Evolutionary conservation across 495 filamentous ascomycete genomes (phyloP).

Genomic region (Xylaria bambusicola): DNA sequence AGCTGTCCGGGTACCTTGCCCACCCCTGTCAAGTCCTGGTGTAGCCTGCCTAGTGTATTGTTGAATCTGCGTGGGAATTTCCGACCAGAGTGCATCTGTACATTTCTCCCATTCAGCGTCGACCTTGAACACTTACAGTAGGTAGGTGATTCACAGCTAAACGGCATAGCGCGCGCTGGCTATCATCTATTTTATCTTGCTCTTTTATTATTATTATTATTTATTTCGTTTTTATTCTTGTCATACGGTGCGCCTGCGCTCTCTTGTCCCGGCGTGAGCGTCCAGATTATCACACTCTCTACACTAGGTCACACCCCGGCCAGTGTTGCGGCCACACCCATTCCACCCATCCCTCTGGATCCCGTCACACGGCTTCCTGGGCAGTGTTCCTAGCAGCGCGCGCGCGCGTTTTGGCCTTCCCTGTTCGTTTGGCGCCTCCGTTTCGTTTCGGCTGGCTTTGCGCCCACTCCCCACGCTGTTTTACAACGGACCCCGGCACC

Average conservation of each 20-base stretch:
- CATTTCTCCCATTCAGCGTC: too few relatives aligned
- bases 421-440: slow-evolving; percentile 21
- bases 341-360: slow-evolving; percentile 23
- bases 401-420: slow-evolving; percentile 21
- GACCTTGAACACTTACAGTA: too few relatives aligned
- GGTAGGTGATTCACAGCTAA: background rate
- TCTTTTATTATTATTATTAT: too few relatives aligned
- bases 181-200: background rate
- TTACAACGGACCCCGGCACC: slow-evolving; percentile 22
- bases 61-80: too few relatives aligned
- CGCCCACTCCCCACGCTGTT: slow-evolving; percentile 21
- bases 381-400: slow-evolving; percentile 12
- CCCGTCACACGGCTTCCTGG: slow-evolving; percentile 21
- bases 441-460: slow-evolving; percentile 19
- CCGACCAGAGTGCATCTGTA: background rate
- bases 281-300: slow-evolving; percentile 2
- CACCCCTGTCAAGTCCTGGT: background rate
- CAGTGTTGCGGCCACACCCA: background rate
- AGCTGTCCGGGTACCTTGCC: background rate
- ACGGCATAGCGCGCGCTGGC: slow-evolving; percentile 4
- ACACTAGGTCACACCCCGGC: background rate
- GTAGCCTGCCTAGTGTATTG: too few relatives aligned
- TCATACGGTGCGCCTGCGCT: background rate
- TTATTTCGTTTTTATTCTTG: too few relatives aligned
- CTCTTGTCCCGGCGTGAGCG: slow-evolving; percentile 1